phyloP scores from a whole-genome alignment of 1,139 yeast species.

The Suhomyces chickasaworum region DNA sequence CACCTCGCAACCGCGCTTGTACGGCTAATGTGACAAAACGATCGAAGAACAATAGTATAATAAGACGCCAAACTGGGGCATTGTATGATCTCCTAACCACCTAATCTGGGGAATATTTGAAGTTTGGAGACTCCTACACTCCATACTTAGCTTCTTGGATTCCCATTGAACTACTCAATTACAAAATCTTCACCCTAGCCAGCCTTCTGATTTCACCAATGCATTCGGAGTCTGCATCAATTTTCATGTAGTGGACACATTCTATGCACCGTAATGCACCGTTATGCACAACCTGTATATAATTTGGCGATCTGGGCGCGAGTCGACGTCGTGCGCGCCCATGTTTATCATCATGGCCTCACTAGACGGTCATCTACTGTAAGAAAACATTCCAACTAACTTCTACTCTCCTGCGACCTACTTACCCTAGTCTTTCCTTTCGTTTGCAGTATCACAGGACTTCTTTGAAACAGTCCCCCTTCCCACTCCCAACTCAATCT shows the following conservation, averaged over 20 bases:
- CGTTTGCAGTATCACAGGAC: slow-evolving; percentile 7
- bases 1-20: slow-evolving; percentile 1
- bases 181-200: background rate
- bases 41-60: slow-evolving; percentile 1
- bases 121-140: too few relatives aligned
- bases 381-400: background rate
- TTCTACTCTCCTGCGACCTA: slow-evolving; percentile 12
- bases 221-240: background rate
- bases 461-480: slow-evolving; percentile 2
- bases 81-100: too few relatives aligned
- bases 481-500: too few relatives aligned
- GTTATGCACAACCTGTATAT: background rate
- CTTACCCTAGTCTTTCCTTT: slow-evolving; percentile 34
- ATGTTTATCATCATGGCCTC: background rate
- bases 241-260: background rate
- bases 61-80: background rate
- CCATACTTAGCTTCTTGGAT: too few relatives aligned
- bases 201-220: background rate
- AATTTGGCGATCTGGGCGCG: background rate
- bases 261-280: background rate
- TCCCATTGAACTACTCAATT: too few relatives aligned
- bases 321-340: slow-evolving; percentile 3
- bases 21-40: slow-evolving; percentile 1
- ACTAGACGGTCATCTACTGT: slow-evolving; percentile 1
- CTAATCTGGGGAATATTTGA: too few relatives aligned